Evolutionary conservation across 1,284 basidiomycete species (phyloP).

Genomic region (Sanguinoderma infundibulare): DNA sequence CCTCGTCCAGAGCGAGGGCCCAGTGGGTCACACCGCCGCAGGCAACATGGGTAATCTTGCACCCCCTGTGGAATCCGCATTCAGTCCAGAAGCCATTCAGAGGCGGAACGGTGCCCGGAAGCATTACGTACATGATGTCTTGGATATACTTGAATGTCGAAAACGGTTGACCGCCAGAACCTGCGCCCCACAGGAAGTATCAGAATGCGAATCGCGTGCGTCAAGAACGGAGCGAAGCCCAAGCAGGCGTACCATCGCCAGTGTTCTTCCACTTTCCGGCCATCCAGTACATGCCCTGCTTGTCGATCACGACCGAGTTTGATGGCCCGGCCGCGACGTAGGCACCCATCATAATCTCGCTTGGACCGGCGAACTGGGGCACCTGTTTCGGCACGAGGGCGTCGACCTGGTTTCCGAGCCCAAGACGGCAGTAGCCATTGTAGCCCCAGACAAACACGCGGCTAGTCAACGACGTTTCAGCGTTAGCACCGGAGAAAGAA

Average conservation of each 20-base stretch:
- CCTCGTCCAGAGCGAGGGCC: slow-evolving; percentile 76
- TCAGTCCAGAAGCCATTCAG: slow-evolving; percentile 9
- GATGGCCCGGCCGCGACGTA: slow-evolving; percentile 82
- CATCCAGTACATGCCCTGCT: slow-evolving; percentile 84
- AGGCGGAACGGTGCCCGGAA: background rate
- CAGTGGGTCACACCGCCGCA: slow-evolving; percentile 94
- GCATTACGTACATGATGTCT: slow-evolving; percentile 69
- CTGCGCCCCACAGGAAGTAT: slow-evolving; percentile 39
- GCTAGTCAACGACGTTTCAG: background rate
- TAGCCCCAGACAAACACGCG: slow-evolving; percentile 89
- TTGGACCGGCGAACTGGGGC: slow-evolving; percentile 82
- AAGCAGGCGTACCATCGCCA: slow-evolving; percentile 71
- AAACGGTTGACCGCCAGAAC: slow-evolving; percentile 81
- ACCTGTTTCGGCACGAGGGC: slow-evolving; percentile 76
- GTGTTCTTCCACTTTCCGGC: slow-evolving; percentile 93
- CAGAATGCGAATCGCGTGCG: background rate
- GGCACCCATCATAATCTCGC: slow-evolving; percentile 64
- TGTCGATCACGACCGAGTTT: slow-evolving; percentile 84
- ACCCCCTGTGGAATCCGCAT: slow-evolving; percentile 53
- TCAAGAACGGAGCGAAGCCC: background rate
- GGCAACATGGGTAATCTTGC: slow-evolving; percentile 68
- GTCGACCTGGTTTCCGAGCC: slow-evolving; percentile 86
- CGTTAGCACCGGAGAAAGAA: background rate
- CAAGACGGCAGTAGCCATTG: slow-evolving; percentile 81
- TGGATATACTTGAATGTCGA: slow-evolving; percentile 83